A percentile compares a stretch with the other conserved stretches of the same genome.
Conservation (phyloP, 192 early-diverging fungal species). For the Thoreauomyces humboldtii region DNA sequence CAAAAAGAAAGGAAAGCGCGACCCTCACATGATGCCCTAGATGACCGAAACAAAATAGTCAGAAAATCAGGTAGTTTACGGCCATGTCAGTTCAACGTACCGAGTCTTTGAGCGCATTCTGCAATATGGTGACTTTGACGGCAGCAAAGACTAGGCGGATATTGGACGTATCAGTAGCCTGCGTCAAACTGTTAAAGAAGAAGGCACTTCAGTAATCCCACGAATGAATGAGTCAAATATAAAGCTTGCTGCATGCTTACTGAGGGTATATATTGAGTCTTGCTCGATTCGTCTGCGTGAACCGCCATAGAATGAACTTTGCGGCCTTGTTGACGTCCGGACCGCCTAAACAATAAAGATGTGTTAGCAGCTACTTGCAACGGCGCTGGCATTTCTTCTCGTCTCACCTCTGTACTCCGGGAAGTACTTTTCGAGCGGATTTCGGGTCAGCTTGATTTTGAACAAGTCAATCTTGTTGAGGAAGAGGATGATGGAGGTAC, state of each 20-base stretch:
- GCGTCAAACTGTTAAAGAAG: constrained; percentile 64
- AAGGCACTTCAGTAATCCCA: too few species aligned
- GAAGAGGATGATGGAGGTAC: constrained; percentile 89
- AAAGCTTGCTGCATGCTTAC: constrained; percentile 37
- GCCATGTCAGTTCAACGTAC: constrained; percentile 5
- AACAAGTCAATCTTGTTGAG: constrained; percentile 94
- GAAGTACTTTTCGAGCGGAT: constrained; percentile 80
- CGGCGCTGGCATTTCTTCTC: too few species aligned
- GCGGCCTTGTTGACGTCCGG: constrained; percentile 78
- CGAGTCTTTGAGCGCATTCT: constrained; percentile 39
- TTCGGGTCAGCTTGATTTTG: constrained; percentile 70
- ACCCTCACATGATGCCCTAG: too few species aligned
- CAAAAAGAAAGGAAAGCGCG: too few species aligned
- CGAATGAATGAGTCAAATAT: too few species aligned
- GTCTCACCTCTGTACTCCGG: constrained; percentile 75
- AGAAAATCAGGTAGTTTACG: too few species aligned
- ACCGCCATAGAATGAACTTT: constrained; percentile 86
- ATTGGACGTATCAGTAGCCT: constrained; percentile 90
- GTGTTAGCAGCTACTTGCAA: too few species aligned
- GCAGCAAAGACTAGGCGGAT: constrained; percentile 87
- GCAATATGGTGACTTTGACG: constrained; percentile 88
- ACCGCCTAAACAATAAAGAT: too few species aligned
- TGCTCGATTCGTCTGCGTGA: constrained; percentile 80
- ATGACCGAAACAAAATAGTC: too few species aligned
- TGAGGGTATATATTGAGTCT: constrained; percentile 81